Evolutionary conservation across 306 rosid genomes (phyloP).

Genomic region (Casuarina equisetifolia): DNA sequence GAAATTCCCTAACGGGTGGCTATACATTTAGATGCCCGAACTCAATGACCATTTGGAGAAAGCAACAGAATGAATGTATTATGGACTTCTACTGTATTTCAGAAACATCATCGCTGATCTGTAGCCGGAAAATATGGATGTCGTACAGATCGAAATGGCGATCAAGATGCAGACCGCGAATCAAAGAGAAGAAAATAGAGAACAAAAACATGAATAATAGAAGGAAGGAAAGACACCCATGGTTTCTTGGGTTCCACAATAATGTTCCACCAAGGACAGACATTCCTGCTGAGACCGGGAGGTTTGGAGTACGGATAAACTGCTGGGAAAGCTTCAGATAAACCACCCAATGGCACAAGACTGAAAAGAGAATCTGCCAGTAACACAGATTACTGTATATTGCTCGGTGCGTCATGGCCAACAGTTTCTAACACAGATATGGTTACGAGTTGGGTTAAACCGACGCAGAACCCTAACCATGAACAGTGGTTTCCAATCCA

Average conservation of each 20-base stretch:
- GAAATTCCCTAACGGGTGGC: background rate
- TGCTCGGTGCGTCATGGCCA: background rate
- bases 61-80: background rate
- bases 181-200: background rate
- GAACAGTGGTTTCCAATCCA: background rate
- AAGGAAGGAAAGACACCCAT: background rate
- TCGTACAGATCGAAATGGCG: background rate
- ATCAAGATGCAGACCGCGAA: background rate
- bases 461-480: background rate
- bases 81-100: background rate
- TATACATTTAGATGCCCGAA: background rate
- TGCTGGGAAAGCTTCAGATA: background rate
- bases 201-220: background rate
- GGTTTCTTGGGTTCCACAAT: background rate
- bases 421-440: background rate
- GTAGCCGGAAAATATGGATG: background rate
- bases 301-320: background rate
- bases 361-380: background rate
- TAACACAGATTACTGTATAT: background rate
- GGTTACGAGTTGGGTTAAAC: background rate
- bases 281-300: conserved; percentile 6
- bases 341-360: background rate
- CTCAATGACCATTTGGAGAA: background rate
- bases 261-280: background rate
- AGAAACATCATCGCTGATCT: background rate